Percentiles rank a stretch among this genome's conserved stretches.
Conservation (phyloP, 306 rosid genomes). For the Chamaecrista fasciculata region DNA sequence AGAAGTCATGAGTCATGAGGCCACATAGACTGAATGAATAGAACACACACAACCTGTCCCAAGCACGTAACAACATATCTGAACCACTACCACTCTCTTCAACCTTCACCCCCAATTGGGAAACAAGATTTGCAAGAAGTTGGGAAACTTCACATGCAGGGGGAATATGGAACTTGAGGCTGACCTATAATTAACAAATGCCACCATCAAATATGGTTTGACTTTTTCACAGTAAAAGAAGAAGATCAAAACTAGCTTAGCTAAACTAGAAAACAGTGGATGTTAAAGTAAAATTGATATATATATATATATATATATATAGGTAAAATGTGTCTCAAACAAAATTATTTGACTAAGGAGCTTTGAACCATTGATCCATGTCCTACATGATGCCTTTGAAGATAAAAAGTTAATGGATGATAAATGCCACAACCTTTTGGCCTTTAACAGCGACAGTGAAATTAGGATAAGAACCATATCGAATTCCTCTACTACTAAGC, state of each 20-base stretch:
- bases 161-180: slow-evolving; percentile 73
- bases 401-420: background rate
- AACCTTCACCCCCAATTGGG: slow-evolving; percentile 66
- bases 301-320: no score
- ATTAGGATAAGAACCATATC: slow-evolving; percentile 59
- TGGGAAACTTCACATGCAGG: slow-evolving; percentile 68
- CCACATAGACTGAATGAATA: background rate
- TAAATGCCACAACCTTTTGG: slow-evolving; percentile 52
- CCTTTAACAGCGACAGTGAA: slow-evolving; percentile 74
- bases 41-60: slow-evolving; percentile 66
- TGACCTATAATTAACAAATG: slow-evolving; percentile 45
- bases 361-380: background rate
- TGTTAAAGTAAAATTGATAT: no score
- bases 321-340: slow-evolving; percentile 6
- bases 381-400: background rate
- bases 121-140: slow-evolving; percentile 67
- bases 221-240: background rate
- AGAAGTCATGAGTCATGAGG: slow-evolving; percentile 19
- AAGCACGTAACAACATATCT: slow-evolving; percentile 71
- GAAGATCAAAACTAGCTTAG: slow-evolving; percentile 7
- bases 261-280: background rate
- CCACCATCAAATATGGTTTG: slow-evolving; percentile 27
- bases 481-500: slow-evolving; percentile 53
- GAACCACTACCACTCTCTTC: slow-evolving; percentile 68
- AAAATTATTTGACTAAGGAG: background rate